A percentile compares a stretch with the other conserved stretches of the same genome.
phyloP scores from a whole-genome alignment of 2,329 filamentous ascomycete genomes.

The Ascochyta fabae region DNA sequence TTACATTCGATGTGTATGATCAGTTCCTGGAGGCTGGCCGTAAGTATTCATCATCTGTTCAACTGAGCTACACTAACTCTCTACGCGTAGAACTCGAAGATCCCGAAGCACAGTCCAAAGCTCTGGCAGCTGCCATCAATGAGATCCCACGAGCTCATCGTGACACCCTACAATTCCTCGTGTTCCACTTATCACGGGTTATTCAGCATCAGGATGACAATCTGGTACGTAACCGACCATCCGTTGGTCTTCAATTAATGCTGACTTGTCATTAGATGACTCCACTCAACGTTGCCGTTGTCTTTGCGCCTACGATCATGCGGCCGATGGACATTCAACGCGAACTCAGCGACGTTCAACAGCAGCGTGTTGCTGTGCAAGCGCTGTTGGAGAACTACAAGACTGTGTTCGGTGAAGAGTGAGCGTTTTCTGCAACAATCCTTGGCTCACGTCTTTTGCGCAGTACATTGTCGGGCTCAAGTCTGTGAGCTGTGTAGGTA shows the following conservation, averaged over 20 bases:
- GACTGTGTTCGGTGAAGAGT: constrained; percentile 69
- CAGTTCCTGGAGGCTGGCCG: constrained; percentile 80
- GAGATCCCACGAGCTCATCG: constrained; percentile 82
- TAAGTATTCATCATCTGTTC: constrained; percentile 53
- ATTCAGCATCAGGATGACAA: constrained; percentile 84
- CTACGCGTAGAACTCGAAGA: constrained; percentile 65
- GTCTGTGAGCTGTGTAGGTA: constrained; percentile 10
- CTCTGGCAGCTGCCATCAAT: constrained; percentile 75
- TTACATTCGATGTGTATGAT: constrained; percentile 94
- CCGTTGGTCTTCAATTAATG: neutral
- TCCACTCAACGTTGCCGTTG: constrained; percentile 91
- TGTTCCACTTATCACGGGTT: constrained; percentile 91
- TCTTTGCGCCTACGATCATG: constrained; percentile 98
- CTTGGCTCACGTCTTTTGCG: constrained; percentile 2
- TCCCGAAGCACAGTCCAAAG: constrained; percentile 54
- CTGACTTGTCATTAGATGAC: constrained; percentile 72
- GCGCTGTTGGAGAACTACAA: constrained; percentile 91
- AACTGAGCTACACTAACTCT: constrained; percentile 5
- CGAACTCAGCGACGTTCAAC: constrained; percentile 95
- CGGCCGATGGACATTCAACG: constrained; percentile 85
- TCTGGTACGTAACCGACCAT: constrained; percentile 63
- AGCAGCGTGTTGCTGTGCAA: constrained; percentile 90
- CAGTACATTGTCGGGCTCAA: constrained; percentile 1
- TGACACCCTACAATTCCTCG: constrained; percentile 89
- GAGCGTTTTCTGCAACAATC: constrained; percentile 1